These are phyloP conservation scores for Colletotrichum noveboracense DNA, from an alignment of 2,329 filamentous ascomycete species.

Conservation along the genomic window DNA sequence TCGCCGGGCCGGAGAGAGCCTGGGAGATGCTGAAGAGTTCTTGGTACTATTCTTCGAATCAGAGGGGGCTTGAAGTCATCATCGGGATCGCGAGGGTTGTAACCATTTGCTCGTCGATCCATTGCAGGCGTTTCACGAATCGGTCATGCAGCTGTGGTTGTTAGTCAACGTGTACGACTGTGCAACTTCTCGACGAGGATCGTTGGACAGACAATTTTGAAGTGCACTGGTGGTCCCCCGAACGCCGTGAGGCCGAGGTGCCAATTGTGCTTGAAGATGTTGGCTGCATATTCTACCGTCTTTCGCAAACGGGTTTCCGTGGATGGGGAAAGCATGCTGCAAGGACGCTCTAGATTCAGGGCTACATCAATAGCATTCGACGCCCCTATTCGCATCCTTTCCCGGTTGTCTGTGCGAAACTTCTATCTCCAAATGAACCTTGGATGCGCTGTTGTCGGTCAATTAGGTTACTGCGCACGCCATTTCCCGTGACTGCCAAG, in stretches of 20 bases:
- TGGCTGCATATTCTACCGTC: not conserved
- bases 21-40: conserved; percentile 72
- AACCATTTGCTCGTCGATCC: conserved; percentile 70
- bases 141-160: conserved; percentile 53
- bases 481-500: conserved; percentile 17
- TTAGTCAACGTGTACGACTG: not conserved
- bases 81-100: conserved; percentile 13
- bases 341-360: not conserved
- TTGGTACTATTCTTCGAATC: conserved; percentile 57
- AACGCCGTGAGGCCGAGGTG: conserved; percentile 67
- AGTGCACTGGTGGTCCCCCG: conserved; percentile 70
- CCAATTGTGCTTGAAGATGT: conserved; percentile 42
- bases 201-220: conserved; percentile 55
- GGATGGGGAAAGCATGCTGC: not conserved
- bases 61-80: not conserved
- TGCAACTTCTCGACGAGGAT: not conserved
- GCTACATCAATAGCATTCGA: not conserved
- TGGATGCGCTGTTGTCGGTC: not conserved
- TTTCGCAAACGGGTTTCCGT: not conserved
- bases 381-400: not conserved
- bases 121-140: conserved; percentile 63
- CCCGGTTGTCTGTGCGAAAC: not conserved
- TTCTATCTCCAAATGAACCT: not conserved
- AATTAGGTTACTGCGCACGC: not conserved
- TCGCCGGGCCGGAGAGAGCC: conserved; percentile 66